Percentiles rank a stretch among this genome's conserved stretches.
Evolutionary conservation across 176 grass and related monocot genomes (phyloP).

Genomic region (Oryza punctata): DNA sequence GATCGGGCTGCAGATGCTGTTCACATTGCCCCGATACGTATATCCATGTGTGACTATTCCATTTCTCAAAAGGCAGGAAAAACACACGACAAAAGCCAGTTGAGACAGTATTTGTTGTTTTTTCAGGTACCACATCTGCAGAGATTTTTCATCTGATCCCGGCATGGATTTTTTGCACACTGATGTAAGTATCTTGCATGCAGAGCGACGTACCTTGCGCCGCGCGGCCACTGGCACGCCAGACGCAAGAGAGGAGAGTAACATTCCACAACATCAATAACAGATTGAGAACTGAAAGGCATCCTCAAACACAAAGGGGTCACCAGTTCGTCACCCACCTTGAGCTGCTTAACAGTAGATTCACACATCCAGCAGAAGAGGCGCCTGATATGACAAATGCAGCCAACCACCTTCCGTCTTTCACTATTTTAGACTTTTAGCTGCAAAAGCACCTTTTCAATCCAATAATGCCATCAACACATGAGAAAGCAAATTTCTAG

Average conservation of each 20-base stretch:
- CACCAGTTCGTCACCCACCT: not conserved
- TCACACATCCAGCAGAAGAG: not conserved
- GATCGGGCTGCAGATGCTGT: conserved; percentile 20
- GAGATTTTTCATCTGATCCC: not conserved
- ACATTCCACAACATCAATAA: not conserved
- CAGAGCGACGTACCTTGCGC: not conserved
- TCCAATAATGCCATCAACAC: not conserved
- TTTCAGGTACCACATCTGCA: not conserved
- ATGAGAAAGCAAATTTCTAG: not conserved
- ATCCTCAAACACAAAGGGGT: not conserved
- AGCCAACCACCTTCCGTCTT: not conserved
- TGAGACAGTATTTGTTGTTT: not conserved
- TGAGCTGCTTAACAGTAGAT: conserved; percentile 8
- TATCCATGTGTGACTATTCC: not conserved
- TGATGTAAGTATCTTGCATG: too few relatives aligned
- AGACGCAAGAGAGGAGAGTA: not conserved
- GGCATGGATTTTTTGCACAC: not conserved
- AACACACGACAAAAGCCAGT: not conserved
- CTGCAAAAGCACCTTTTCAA: not conserved
- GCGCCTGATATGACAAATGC: not conserved
- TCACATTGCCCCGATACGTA: conserved; percentile 35
- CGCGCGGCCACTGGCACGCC: not conserved
- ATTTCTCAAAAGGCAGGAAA: not conserved
- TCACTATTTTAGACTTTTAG: too few relatives aligned
- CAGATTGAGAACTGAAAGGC: not conserved